Evolutionary conservation across 441 rosid species (phyloP), one percentile per base, ranked within the genome.

Genomic region (Populus trichocarpa): DNA sequence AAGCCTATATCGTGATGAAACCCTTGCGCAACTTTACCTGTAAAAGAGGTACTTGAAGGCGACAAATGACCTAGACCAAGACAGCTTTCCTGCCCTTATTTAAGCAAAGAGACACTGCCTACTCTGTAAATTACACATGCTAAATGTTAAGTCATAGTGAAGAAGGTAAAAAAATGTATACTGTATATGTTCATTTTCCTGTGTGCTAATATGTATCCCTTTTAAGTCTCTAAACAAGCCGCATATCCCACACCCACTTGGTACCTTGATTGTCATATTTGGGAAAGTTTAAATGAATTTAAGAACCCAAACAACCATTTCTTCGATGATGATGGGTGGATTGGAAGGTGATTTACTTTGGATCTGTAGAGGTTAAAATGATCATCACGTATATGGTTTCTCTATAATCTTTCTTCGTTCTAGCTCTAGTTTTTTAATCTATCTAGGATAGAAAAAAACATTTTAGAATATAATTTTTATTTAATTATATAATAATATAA

Each of bases 1-100:
- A 84, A 89, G 87, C 86, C 83, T 83, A 85, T 84, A 82, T 75
- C 73, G 25, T 82, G 76, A 79, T 67, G 75, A 10, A 40, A 40
- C 46, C 46, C 53, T 20, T 28, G 22, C 32, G 70, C 59, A 64
- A 36, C 81, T 71, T 79, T 69, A 77, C 16, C 57, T 79, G 77
- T 46, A 40, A 69, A 79, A 22, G 3, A 22, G 36, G 67, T 50
- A 42, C 67, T 77, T 78, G 35, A 33, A 50, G 40, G 76, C 33
- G 80, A 74, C 59, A 74, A 59, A 70, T 10, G 26, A 65, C 79
- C 36, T 10, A 32, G 59, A 33, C 30, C 38, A 26, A 76, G 67
- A 10, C 40, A 13, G 38, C 28, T 77, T 80, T 73, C 73, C 50
- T 33, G 14, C 64, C 28, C 26, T 16, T 7, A 8, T 13, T 65